Evolutionary conservation across 2,329 filamentous ascomycete species (phyloP).

Genomic region (Sarocladiaceae sp.): DNA sequence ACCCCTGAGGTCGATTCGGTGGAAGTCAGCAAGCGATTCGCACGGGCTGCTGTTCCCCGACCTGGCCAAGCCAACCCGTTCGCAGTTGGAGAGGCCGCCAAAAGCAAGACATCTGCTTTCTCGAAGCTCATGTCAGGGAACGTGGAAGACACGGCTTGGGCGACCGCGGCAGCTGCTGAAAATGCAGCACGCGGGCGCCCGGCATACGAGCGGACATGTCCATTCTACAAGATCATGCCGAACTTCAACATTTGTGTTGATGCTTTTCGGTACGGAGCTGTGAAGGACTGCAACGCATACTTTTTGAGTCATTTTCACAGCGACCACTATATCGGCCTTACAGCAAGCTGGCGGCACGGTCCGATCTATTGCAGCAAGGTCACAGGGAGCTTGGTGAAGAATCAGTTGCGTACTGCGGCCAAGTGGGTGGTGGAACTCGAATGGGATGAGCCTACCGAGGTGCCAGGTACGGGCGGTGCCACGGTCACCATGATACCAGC

Average conservation of each 20-base stretch:
- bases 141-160: slow-evolving; percentile 88
- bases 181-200: slow-evolving; percentile 75
- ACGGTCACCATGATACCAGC: slow-evolving; percentile 92
- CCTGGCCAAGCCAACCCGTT: slow-evolving; percentile 82
- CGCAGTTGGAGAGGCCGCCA: slow-evolving; percentile 40
- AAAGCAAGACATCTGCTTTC: slow-evolving; percentile 63
- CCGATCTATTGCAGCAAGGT: slow-evolving; percentile 96
- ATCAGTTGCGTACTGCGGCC: slow-evolving; percentile 79
- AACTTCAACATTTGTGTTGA: slow-evolving; percentile 92
- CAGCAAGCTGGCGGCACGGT: slow-evolving; percentile 83
- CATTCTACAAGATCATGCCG: slow-evolving; percentile 97
- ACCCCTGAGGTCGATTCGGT: slow-evolving; percentile 28
- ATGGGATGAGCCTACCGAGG: slow-evolving; percentile 74
- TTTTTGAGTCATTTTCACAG: slow-evolving; percentile 98
- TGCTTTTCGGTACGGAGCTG: slow-evolving; percentile 90
- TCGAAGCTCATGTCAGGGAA: slow-evolving; percentile 90
- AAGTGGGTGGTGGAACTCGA: slow-evolving; percentile 83
- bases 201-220: slow-evolving; percentile 84
- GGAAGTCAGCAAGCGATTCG: slow-evolving; percentile 53
- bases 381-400: slow-evolving; percentile 83
- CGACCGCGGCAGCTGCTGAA: slow-evolving; percentile 76
- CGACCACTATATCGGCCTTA: slow-evolving; percentile 92
- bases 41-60: slow-evolving; percentile 65
- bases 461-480: slow-evolving; percentile 79
- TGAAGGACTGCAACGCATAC: slow-evolving; percentile 88